Evolutionary conservation across 2,329 filamentous ascomycete species (phyloP), one percentile per base, ranked within the genome.

Genomic region (Xylaria arbuscula): DNA sequence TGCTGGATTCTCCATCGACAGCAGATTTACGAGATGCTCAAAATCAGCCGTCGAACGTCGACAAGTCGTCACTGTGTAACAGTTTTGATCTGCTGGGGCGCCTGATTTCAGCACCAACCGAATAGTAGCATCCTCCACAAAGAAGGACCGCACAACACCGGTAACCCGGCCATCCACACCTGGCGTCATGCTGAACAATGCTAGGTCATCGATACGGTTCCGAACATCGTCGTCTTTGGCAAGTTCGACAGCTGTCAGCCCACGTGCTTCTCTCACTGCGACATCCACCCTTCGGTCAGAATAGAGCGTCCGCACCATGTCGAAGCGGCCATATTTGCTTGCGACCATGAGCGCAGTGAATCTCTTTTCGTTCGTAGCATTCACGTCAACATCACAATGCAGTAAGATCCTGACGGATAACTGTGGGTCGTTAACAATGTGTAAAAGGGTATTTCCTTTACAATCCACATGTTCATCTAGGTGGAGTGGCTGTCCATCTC

Each of bases 301-400:
- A 79, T 97, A 98, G 6, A 99, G 85, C 10, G 91, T 90, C 67
- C 94, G 87, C 19, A 99, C 95, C 85, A 97, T 93, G 75, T 98
- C 96, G 62, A 97, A 92, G 70, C 96, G 89, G 40, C 96, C 96
- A 77, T 98, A 99, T 79, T 99, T 99, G 86, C 95, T 98, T 8
- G 95, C 95, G 70, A 99, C 92, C 96, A 99, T 99, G 65, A 99
- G 84, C 1, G 96, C 91, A 0, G 97, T 99, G 77, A 99, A 98
- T 56, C 89, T 91, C 81, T 93, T 97, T 74, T 98, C 94, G 76
- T 99, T 99, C 9, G 91, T 92, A 9, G 95, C 94, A 80, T 99
- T 99, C 64, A 95, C 93, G 77, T 99, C 94, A n/a, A 94, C 92
- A 73, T 99, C 96, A 80, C 94, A 97, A 68, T 91, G 88, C 64